phyloP scores from a whole-genome alignment of 1,139 yeast species.

The Magnusiomyces fungicola region DNA sequence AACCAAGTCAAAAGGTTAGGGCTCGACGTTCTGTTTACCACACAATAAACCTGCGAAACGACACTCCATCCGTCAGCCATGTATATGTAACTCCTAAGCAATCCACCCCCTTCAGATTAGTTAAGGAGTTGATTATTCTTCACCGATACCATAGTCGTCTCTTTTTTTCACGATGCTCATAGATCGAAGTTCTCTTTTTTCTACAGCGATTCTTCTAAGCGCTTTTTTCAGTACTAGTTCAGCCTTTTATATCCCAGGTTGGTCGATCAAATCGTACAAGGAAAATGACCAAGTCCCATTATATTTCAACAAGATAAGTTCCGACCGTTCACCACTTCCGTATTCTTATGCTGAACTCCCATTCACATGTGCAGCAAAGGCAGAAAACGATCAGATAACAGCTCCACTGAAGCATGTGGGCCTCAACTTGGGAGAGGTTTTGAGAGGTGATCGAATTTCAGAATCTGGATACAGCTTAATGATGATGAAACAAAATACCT shows the following conservation, averaged over 20 bases:
- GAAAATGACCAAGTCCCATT: constrained; percentile 61
- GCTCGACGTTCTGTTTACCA: too few relatives aligned
- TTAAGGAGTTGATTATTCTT: too few relatives aligned
- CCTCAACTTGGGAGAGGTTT: constrained; percentile 66
- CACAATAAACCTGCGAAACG: too few relatives aligned
- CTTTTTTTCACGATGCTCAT: too few relatives aligned
- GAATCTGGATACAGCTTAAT: constrained; percentile 58
- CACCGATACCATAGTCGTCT: too few relatives aligned
- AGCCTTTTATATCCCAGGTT: constrained; percentile 20
- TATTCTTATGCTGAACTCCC: constrained; percentile 70
- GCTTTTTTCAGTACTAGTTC: not conserved
- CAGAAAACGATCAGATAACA: not conserved
- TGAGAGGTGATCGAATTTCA: constrained; percentile 76
- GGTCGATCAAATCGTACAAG: constrained; percentile 30
- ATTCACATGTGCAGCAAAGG: constrained; percentile 49
- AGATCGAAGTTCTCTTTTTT: too few relatives aligned
- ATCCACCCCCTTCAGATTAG: too few relatives aligned
- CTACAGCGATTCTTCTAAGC: too few relatives aligned
- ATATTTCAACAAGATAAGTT: constrained; percentile 68
- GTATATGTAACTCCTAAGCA: too few relatives aligned
- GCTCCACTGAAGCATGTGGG: constrained; percentile 50
- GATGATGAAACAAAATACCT: constrained; percentile 57
- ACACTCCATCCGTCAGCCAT: too few relatives aligned
- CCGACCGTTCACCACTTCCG: constrained; percentile 72
- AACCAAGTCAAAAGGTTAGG: too few relatives aligned